Evolutionary conservation across 257 asterid species (phyloP).

Genomic region (Solanum pinnatisectum): DNA sequence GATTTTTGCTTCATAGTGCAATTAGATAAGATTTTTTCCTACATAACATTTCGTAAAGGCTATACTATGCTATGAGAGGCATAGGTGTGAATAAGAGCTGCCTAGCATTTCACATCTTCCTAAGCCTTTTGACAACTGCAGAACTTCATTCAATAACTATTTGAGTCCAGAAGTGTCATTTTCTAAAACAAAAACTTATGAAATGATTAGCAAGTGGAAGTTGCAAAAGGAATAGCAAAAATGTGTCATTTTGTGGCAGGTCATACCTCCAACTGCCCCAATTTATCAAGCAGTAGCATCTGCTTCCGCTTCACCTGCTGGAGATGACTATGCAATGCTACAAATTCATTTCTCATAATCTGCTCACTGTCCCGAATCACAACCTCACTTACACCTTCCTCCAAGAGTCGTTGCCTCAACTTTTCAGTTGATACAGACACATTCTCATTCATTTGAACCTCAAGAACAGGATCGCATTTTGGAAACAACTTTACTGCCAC

Average conservation of each 20-base stretch:
- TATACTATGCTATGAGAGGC: neutral
- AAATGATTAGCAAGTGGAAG: neutral
- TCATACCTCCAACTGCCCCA: slow-evolving; percentile 24
- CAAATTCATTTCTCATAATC: slow-evolving; percentile 15
- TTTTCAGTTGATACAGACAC: slow-evolving; percentile 13
- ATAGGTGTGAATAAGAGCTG: neutral
- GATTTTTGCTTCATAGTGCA: neutral
- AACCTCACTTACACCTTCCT: slow-evolving; percentile 16
- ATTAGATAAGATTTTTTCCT: neutral
- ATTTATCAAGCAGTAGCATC: slow-evolving; percentile 3
- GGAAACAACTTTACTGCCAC: slow-evolving; percentile 11
- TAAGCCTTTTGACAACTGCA: neutral
- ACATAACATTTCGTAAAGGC: neutral
- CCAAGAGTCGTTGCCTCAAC: slow-evolving; percentile 15
- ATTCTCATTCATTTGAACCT: neutral
- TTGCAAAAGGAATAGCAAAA: neutral
- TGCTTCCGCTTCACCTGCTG: slow-evolving; percentile 15
- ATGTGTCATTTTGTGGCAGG: neutral
- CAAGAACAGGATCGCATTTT: slow-evolving; percentile 4
- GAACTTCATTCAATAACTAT: neutral
- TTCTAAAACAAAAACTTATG: neutral
- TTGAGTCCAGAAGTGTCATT: neutral
- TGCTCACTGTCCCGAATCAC: slow-evolving; percentile 16
- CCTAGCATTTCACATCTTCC: neutral
- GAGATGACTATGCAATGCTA: slow-evolving; percentile 3